Evolutionary conservation across 441 rosid species (phyloP).

Genomic region (Adansonia gregorii): DNA sequence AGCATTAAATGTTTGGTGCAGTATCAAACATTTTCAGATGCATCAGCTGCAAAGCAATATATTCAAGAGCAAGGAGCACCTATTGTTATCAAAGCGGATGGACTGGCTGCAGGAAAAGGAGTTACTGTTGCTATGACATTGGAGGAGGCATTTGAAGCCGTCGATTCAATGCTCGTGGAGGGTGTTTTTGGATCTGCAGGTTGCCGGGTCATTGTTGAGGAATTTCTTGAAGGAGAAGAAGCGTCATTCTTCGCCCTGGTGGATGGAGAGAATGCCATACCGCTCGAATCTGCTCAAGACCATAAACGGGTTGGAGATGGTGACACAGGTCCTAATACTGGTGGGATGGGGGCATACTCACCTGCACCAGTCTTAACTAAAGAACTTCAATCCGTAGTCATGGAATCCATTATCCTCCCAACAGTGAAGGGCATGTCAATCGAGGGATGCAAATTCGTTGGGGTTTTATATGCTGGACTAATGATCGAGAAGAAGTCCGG

Average conservation of each 20-base stretch:
- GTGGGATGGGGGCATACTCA: conserved; percentile 97
- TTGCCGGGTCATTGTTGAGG: conserved; percentile 70
- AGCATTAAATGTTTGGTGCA: conserved; percentile 40
- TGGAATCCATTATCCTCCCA: conserved; percentile 81
- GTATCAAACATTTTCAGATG: conserved; percentile 74
- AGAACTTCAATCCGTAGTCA: conserved; percentile 68
- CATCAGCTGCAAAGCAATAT: conserved; percentile 69
- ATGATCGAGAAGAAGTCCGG: conserved; percentile 94
- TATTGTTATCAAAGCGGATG: conserved; percentile 91
- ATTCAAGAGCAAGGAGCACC: conserved; percentile 83
- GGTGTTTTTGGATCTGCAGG: conserved; percentile 91
- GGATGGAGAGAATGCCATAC: conserved; percentile 92
- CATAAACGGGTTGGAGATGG: conserved; percentile 98
- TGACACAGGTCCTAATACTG: conserved; percentile 92
- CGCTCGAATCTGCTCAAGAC: conserved; percentile 93
- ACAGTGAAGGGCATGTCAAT: conserved; percentile 90
- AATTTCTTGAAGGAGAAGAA: conserved; percentile 91
- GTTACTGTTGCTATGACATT: conserved; percentile 75
- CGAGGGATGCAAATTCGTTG: conserved; percentile 90
- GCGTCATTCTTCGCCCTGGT: conserved; percentile 94
- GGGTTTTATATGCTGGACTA: conserved; percentile 89
- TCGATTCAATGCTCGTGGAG: conserved; percentile 81
- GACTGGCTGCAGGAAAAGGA: conserved; percentile 97
- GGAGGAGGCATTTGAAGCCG: conserved; percentile 84
- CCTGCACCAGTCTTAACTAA: conserved; percentile 85